Conservation (phyloP, 768 basidiomycete genomes). For the Amylocystis lapponica region DNA sequence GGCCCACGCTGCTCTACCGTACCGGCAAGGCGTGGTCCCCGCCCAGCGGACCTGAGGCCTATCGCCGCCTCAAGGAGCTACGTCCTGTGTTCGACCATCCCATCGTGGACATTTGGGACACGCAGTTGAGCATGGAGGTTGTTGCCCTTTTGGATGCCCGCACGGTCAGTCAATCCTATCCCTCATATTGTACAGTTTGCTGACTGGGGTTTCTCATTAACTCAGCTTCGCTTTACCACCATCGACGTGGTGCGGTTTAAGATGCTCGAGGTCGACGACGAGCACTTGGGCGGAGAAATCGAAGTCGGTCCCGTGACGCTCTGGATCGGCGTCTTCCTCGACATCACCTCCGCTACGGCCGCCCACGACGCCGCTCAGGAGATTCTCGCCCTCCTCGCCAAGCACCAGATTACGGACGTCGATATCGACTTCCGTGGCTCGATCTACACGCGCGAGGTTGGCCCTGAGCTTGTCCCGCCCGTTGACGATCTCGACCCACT, state of each 20-base stretch:
- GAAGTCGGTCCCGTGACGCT: slow-evolving; percentile 28
- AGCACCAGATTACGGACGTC: slow-evolving; percentile 27
- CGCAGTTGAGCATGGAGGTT: too few species aligned
- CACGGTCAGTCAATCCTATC: slow-evolving; percentile 21
- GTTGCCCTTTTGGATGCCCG: slow-evolving; percentile 27
- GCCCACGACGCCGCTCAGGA: slow-evolving; percentile 26
- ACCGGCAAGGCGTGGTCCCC: too few species aligned
- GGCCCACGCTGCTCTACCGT: too few species aligned
- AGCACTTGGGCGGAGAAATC: slow-evolving; percentile 8
- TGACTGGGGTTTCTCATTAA: slow-evolving; percentile 24
- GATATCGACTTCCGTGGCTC: slow-evolving; percentile 35
- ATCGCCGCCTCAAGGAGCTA: too few species aligned
- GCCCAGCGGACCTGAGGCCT: too few species aligned
- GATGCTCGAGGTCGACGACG: slow-evolving; percentile 25
- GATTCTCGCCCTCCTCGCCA: slow-evolving; percentile 28
- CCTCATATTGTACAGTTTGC: slow-evolving; percentile 24
- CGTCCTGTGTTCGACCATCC: too few species aligned
- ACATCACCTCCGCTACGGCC: slow-evolving; percentile 23
- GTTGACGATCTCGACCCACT: slow-evolving; percentile 24
- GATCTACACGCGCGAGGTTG: slow-evolving; percentile 20
- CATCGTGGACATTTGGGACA: too few species aligned
- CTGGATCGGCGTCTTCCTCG: slow-evolving; percentile 35
- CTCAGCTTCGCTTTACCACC: slow-evolving; percentile 28
- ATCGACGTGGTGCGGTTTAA: slow-evolving; percentile 27
- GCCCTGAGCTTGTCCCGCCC: slow-evolving; percentile 28